Percentiles rank a stretch among this genome's conserved stretches.
These are phyloP conservation scores for Annulohypoxylon maeteangense DNA, from an alignment of 495 filamentous ascomycete species.

Conservation along the genomic window DNA sequence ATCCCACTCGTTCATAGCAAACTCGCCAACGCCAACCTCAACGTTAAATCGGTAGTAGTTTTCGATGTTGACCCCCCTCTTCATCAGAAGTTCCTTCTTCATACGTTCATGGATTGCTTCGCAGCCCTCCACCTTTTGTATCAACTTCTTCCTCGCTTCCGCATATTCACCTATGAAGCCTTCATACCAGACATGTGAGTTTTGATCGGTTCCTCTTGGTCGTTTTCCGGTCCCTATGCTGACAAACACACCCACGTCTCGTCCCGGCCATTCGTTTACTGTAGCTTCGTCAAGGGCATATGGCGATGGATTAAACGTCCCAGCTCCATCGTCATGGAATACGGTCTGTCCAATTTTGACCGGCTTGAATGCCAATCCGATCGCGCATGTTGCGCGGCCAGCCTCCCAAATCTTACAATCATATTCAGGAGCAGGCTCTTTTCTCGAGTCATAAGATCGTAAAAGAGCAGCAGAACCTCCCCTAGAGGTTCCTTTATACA, in stretches of 20 bases:
- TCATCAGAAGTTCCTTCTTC: conserved; percentile 76
- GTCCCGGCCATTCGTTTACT: conserved; percentile 92
- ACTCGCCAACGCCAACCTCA: conserved; percentile 96
- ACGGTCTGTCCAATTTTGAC: conserved; percentile 92
- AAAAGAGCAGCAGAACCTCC: conserved; percentile 75
- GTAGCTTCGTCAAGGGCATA: conserved; percentile 88
- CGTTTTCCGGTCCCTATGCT: conserved; percentile 93
- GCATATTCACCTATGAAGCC: conserved; percentile 91
- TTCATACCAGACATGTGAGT: conserved; percentile 88
- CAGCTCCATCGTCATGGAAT: conserved; percentile 92
- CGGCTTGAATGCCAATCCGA: conserved; percentile 92
- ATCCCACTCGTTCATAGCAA: conserved; percentile 99
- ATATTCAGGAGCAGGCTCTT: conserved; percentile 87
- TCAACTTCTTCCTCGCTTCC: conserved; percentile 84
- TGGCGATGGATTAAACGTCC: conserved; percentile 91
- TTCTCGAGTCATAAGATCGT: conserved; percentile 93
- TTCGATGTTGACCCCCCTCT: conserved; percentile 82
- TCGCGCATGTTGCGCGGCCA: conserved; percentile 92
- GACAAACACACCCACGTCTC: conserved; percentile 88
- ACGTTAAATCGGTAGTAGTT: conserved; percentile 99
- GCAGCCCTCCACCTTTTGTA: conserved; percentile 93
- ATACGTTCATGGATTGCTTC: conserved; percentile 90
- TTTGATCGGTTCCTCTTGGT: conserved; percentile 74
- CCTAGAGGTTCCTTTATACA: conserved; percentile 82
- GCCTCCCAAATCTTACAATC: conserved; percentile 97